Percentiles rank a stretch among this genome's conserved stretches.
Conservation (phyloP, 2,329 filamentous ascomycete species). For the Plenodomus tracheiphilus region DNA sequence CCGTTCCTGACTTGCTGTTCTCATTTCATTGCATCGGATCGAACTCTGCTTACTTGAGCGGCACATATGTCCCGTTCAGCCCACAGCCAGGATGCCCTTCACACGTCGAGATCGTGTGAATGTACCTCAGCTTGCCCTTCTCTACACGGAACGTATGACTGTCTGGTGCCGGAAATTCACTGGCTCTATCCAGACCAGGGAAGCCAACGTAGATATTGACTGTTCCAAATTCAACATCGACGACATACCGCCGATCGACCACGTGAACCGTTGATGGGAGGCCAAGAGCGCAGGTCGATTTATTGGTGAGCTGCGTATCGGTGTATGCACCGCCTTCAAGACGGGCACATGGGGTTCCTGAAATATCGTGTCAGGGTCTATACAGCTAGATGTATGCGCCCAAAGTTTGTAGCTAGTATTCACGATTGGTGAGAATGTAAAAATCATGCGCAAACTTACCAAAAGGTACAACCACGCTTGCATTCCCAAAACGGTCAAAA, state of each 20-base stretch:
- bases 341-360: slow-evolving; percentile 22
- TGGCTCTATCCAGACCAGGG: slow-evolving; percentile 22
- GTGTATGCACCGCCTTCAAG: slow-evolving; percentile 34
- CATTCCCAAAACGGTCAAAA: slow-evolving; percentile 21
- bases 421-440: too few relatives aligned
- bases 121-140: slow-evolving; percentile 25
- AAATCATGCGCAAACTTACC: slow-evolving; percentile 5
- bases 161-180: slow-evolving; percentile 19
- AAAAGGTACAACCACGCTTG: slow-evolving; percentile 23
- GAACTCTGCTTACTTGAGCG: too few relatives aligned
- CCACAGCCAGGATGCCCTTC: slow-evolving; percentile 24
- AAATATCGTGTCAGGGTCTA: background rate
- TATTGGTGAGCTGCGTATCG: slow-evolving; percentile 9
- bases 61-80: slow-evolving; percentile 16
- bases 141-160: slow-evolving; percentile 32
- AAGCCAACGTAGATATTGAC: slow-evolving; percentile 30
- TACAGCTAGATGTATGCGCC: too few relatives aligned
- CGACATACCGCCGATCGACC: slow-evolving; percentile 28
- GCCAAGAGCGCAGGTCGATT: slow-evolving; percentile 22
- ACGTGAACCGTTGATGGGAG: slow-evolving; percentile 25
- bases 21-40: too few relatives aligned
- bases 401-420: too few relatives aligned
- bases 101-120: slow-evolving; percentile 27
- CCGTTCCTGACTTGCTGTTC: too few relatives aligned
- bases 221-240: slow-evolving; percentile 29